Percentiles rank a stretch among this genome's conserved stretches.
Evolutionary conservation across 345 rosid genomes (phyloP).

Genomic region (Eucalyptus lansdowneana): DNA sequence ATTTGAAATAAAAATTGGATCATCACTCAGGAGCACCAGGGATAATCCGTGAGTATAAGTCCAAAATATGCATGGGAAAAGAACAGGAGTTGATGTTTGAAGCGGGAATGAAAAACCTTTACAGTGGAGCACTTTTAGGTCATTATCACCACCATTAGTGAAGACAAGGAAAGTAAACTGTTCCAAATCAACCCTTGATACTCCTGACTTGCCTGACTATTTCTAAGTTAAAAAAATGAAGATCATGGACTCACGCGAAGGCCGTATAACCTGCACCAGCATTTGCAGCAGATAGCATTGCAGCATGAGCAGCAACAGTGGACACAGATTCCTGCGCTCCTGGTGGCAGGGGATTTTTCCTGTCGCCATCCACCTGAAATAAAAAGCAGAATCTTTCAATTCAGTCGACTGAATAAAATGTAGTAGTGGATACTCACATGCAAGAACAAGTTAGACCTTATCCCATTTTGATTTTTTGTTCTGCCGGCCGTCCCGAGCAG

Average conservation of each 20-base stretch:
- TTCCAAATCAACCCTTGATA: background rate
- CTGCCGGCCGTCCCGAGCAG: conserved; percentile 55
- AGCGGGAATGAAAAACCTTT: background rate
- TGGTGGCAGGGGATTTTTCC: conserved; percentile 36
- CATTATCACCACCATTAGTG: background rate
- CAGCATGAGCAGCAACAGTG: conserved; percentile 45
- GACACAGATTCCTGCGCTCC: conserved; percentile 57
- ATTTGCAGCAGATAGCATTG: conserved; percentile 53
- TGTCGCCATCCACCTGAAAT: conserved; percentile 74
- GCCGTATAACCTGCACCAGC: conserved; percentile 86
- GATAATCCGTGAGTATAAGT: background rate
- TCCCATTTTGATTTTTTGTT: conserved; percentile 97
- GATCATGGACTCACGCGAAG: conserved; percentile 53
- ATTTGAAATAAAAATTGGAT: background rate
- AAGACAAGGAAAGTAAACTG: background rate
- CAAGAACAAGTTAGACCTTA: conserved; percentile 33
- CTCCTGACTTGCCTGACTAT: background rate
- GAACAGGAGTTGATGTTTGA: background rate
- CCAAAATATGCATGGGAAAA: background rate
- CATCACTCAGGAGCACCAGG: background rate
- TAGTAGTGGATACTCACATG: background rate
- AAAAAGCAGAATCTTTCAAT: background rate
- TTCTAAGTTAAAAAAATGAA: background rate
- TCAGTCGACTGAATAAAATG: background rate
- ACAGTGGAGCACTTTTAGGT: background rate